These are phyloP conservation scores for Myrica gale DNA, from an alignment of 306 rosid genomes.

Conservation along the genomic window DNA sequence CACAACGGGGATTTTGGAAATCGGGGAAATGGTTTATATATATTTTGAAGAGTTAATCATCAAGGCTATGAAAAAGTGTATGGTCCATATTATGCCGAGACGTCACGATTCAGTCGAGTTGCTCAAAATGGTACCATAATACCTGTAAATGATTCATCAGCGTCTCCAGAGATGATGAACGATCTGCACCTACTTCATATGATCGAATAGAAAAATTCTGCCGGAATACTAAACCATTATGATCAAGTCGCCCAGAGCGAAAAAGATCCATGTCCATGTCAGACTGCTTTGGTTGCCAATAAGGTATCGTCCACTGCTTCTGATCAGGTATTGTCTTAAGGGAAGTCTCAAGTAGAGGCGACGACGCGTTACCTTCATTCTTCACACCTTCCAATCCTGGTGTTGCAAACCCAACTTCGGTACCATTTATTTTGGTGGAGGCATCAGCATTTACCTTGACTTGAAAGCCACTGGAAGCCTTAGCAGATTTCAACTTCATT, in stretches of 20 bases:
- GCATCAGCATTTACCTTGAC: slow-evolving; percentile 91
- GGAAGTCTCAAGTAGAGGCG: no score
- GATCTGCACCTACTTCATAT: slow-evolving; percentile 98
- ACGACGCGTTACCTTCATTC: slow-evolving; percentile 53
- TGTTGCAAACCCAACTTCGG: slow-evolving; percentile 46
- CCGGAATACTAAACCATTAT: slow-evolving; percentile 89
- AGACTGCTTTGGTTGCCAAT: slow-evolving; percentile 86
- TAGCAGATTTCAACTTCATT: slow-evolving; percentile 49
- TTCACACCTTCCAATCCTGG: slow-evolving; percentile 49
- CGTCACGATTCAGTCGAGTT: no score
- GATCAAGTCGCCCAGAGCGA: slow-evolving; percentile 85
- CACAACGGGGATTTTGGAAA: no score
- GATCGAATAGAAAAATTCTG: slow-evolving; percentile 94
- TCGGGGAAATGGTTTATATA: not conserved
- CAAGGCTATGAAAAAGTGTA: no score
- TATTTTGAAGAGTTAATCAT: not conserved
- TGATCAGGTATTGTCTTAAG: no score
- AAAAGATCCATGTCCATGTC: slow-evolving; percentile 92
- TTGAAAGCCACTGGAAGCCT: slow-evolving; percentile 56
- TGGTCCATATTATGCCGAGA: no score
- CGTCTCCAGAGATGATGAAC: slow-evolving; percentile 95
- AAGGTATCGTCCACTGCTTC: no score
- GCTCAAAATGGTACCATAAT: not conserved
- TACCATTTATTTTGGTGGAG: slow-evolving; percentile 82
- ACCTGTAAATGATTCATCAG: slow-evolving; percentile 99